Conservation (phyloP, 2,329 filamentous ascomycete genomes). For the Trichophyton equinum region DNA sequence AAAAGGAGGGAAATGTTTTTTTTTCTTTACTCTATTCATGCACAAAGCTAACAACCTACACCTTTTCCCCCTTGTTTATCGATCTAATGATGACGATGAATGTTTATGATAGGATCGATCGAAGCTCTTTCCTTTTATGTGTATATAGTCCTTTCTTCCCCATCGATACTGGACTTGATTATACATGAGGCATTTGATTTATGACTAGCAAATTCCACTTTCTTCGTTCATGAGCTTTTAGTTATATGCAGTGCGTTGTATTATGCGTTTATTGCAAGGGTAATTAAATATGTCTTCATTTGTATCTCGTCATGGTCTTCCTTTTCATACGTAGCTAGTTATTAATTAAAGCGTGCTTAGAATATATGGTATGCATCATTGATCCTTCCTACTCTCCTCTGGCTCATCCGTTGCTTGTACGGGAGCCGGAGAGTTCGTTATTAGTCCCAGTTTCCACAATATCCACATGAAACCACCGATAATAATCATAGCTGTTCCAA, state of each 20-base stretch:
- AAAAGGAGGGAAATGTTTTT: neutral
- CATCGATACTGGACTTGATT: neutral
- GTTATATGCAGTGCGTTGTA: no score
- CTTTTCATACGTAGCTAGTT: neutral
- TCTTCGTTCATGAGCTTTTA: neutral
- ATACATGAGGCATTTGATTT: constrained; percentile 2
- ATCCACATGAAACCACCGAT: constrained; percentile 58
- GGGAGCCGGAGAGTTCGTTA: constrained; percentile 19
- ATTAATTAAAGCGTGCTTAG: neutral
- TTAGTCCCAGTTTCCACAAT: constrained; percentile 43
- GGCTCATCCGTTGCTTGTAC: constrained; percentile 4
- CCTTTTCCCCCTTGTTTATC: neutral
- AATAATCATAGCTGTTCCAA: constrained; percentile 48
- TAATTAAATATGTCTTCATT: neutral
- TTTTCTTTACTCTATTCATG: neutral
- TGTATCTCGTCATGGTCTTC: constrained; percentile 1
- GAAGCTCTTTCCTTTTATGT: neutral
- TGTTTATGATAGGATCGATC: constrained; percentile 2
- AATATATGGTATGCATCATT: neutral
- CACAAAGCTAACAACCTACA: neutral
- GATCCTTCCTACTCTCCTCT: constrained; percentile 9
- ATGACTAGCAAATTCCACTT: neutral
- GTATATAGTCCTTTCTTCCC: neutral
- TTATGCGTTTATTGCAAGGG: no score
- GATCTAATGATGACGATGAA: constrained; percentile 3